These are phyloP conservation scores for Lasiosphaeria hispida DNA, from an alignment of 495 filamentous ascomycete genomes.

Conservation along the genomic window DNA sequence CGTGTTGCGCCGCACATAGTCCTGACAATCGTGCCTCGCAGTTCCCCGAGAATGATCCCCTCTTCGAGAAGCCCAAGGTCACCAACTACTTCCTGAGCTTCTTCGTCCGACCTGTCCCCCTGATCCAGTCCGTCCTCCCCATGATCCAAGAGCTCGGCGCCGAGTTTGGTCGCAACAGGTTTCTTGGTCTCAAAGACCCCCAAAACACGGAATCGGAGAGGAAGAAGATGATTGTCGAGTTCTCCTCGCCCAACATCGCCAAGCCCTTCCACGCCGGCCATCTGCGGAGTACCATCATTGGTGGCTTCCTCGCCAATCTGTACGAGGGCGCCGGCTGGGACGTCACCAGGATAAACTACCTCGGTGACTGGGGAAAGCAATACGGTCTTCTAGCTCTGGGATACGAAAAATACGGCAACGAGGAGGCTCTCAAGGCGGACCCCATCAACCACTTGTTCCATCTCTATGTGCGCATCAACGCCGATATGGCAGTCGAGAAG, in stretches of 20 bases:
- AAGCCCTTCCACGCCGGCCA: constrained; percentile 70
- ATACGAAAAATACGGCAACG: constrained; percentile 58
- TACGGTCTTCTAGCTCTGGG: constrained; percentile 61
- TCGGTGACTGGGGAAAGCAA: constrained; percentile 69
- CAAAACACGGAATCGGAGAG: constrained; percentile 66
- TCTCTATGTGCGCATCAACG: constrained; percentile 62
- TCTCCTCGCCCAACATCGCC: constrained; percentile 62
- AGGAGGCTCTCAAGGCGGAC: constrained; percentile 53
- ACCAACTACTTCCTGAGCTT: constrained; percentile 73
- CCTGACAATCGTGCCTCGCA: constrained; percentile 21
- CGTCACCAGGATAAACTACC: constrained; percentile 62
- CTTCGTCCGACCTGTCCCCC: constrained; percentile 64
- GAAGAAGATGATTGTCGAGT: constrained; percentile 64
- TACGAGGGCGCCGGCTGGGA: constrained; percentile 61
- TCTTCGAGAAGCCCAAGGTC: constrained; percentile 64
- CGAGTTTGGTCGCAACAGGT: constrained; percentile 65
- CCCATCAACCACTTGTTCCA: constrained; percentile 65
- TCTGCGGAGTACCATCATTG: constrained; percentile 65
- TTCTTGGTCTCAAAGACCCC: constrained; percentile 64
- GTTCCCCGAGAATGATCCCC: constrained; percentile 72
- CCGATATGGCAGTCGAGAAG: constrained; percentile 55
- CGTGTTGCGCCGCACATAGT: not conserved
- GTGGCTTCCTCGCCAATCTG: constrained; percentile 61
- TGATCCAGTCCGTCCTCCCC: constrained; percentile 60
- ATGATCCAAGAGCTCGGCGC: constrained; percentile 60